These are phyloP conservation scores for Hypocreales sp. DNA, from an alignment of 2,329 filamentous ascomycete genomes.

Conservation along the genomic window DNA sequence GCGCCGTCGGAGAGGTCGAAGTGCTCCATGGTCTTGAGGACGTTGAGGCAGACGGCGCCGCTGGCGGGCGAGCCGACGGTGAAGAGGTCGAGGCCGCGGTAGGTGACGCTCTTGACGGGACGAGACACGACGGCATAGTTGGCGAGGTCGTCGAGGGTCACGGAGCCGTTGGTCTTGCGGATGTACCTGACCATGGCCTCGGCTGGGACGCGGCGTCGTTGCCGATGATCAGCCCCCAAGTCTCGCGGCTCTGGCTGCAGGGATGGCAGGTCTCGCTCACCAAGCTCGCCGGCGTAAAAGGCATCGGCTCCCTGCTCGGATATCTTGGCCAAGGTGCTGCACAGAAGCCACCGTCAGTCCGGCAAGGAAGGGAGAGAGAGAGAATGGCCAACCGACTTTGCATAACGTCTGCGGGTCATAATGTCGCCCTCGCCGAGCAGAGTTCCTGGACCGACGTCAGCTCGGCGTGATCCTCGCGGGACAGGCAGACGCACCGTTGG, in stretches of 20 bases:
- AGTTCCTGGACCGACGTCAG: slow-evolving; percentile 26
- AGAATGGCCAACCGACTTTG: slow-evolving; percentile 25
- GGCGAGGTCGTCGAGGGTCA: slow-evolving; percentile 64
- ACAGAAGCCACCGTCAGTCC: slow-evolving; percentile 1
- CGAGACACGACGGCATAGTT: slow-evolving; percentile 57
- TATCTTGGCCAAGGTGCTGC: slow-evolving; percentile 56
- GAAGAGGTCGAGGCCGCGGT: slow-evolving; percentile 56
- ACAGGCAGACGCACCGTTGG: slow-evolving; percentile 35
- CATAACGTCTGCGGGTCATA: slow-evolving; percentile 70
- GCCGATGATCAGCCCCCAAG: background rate
- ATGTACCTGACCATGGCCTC: slow-evolving; percentile 57
- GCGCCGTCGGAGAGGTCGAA: slow-evolving; percentile 44
- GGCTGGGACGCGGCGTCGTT: slow-evolving; percentile 28
- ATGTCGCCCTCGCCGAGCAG: slow-evolving; percentile 56
- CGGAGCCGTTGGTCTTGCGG: slow-evolving; percentile 58
- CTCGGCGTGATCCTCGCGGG: slow-evolving; percentile 1
- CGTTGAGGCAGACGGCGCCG: slow-evolving; percentile 58
- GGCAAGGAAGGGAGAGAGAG: background rate
- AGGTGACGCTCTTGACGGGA: slow-evolving; percentile 46
- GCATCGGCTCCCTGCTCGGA: slow-evolving; percentile 55
- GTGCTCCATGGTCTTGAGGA: slow-evolving; percentile 71
- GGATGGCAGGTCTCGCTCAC: slow-evolving; percentile 12
- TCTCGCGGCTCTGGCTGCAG: too few relatives aligned
- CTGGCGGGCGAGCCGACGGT: slow-evolving; percentile 60
- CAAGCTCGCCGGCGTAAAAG: slow-evolving; percentile 60